A percentile compares a stretch with the other conserved stretches of the same genome.
These are phyloP conservation scores for Thermochaetoides thermophila DNA, from an alignment of 495 filamentous ascomycete species.

Conservation along the genomic window DNA sequence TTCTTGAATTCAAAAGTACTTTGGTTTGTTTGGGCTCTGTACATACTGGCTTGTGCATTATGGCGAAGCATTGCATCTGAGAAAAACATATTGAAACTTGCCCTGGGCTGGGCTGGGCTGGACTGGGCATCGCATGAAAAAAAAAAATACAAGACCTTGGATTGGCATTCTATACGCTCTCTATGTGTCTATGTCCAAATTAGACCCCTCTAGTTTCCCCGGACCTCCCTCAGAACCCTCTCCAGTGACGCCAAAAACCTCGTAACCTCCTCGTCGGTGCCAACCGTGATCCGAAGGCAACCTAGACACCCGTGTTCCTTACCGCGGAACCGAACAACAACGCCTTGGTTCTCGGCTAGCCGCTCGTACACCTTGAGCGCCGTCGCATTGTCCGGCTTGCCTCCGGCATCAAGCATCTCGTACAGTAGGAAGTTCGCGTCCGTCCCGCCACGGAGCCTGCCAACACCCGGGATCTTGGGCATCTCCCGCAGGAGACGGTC, in stretches of 20 bases:
- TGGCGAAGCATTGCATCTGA: conserved; percentile 1
- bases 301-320: conserved; percentile 82
- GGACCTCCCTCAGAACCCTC: conserved; percentile 42
- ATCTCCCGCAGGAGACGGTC: conserved; percentile 59
- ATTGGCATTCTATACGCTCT: no score
- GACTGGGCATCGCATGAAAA: no score
- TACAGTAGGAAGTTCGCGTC: conserved; percentile 83
- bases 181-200: not conserved
- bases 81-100: conserved; percentile 1
- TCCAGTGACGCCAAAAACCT: conserved; percentile 56
- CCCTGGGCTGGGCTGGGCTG: no score
- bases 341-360: conserved; percentile 73
- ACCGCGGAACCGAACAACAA: conserved; percentile 86
- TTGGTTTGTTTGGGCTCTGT: not conserved
- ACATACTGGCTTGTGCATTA: conserved; percentile 1
- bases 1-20: no score
- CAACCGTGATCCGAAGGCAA: conserved; percentile 82
- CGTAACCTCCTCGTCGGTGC: conserved; percentile 73
- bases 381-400: conserved; percentile 58
- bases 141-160: no score
- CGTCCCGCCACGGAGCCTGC: conserved; percentile 62
- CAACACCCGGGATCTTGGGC: conserved; percentile 61
- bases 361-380: conserved; percentile 69
- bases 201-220: conserved; percentile 16
- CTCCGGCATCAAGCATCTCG: conserved; percentile 62